These are phyloP conservation scores for Stachybotrys chartarum DNA, from an alignment of 2,329 filamentous ascomycete species.

Conservation along the genomic window DNA sequence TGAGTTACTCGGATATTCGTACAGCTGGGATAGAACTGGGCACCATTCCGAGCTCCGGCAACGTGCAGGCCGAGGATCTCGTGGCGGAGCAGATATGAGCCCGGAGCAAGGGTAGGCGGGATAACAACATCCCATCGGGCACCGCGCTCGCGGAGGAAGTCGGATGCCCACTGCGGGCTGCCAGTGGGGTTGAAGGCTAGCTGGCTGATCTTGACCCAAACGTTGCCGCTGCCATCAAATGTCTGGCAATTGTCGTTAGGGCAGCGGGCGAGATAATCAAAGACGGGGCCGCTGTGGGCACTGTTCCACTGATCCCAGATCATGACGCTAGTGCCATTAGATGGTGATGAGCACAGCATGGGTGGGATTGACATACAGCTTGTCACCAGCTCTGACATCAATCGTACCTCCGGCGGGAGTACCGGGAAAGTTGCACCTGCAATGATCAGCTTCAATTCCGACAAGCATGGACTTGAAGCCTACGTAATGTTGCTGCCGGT, in stretches of 20 bases:
- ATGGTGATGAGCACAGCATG: neutral
- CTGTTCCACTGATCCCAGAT: constrained; percentile 26
- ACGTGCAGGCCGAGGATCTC: constrained; percentile 41
- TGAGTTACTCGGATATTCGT: neutral
- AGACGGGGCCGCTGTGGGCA: constrained; percentile 20
- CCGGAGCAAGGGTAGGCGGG: constrained; percentile 42
- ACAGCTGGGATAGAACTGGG: constrained; percentile 31
- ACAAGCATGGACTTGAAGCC: neutral
- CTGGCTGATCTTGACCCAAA: constrained; percentile 30
- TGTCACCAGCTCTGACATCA: neutral
- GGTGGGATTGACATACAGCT: neutral
- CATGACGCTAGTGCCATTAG: neutral
- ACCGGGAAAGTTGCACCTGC: neutral
- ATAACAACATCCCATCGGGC: constrained; percentile 35
- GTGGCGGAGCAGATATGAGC: constrained; percentile 47
- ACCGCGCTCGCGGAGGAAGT: constrained; percentile 22
- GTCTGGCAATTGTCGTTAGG: constrained; percentile 14
- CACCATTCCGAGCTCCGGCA: constrained; percentile 32
- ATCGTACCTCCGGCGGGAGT: neutral
- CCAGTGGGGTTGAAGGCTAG: constrained; percentile 20
- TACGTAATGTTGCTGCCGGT: constrained; percentile 1
- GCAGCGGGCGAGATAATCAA: constrained; percentile 25
- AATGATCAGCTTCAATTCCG: too few relatives aligned
- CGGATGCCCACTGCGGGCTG: constrained; percentile 24
- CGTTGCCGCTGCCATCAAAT: constrained; percentile 11